Evolutionary conservation across 345 rosid genomes (phyloP).

Genomic region (Brassica nigra): DNA sequence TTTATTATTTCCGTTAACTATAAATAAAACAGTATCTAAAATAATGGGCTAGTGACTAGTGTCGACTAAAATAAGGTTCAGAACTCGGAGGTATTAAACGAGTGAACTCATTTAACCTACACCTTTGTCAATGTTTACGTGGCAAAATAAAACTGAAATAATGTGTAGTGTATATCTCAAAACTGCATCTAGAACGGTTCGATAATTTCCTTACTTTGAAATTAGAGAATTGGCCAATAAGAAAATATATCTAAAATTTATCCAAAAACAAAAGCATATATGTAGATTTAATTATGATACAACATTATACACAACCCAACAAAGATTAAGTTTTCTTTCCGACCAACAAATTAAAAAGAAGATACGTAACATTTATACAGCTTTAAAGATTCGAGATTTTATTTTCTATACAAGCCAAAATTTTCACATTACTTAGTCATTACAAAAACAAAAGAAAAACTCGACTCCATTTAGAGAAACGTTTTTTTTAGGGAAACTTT

Average conservation of each 20-base stretch:
- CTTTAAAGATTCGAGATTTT: slow-evolving; percentile 18
- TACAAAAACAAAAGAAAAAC: background rate
- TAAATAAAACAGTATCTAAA: background rate
- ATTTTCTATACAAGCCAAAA: slow-evolving; percentile 25
- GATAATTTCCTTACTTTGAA: slow-evolving; percentile 7
- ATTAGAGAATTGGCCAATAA: slow-evolving; percentile 6
- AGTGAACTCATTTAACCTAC: background rate
- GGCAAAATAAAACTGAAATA: slow-evolving; percentile 1
- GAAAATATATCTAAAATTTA: background rate
- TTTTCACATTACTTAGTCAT: slow-evolving; percentile 19
- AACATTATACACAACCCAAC: slow-evolving; percentile 31
- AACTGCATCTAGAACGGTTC: slow-evolving; percentile 17
- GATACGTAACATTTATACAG: slow-evolving; percentile 5
- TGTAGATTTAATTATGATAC: background rate
- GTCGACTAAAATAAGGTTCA: background rate
- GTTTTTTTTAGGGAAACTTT: slow-evolving; percentile 29
- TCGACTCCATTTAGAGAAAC: slow-evolving; percentile 21
- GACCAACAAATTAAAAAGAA: slow-evolving; percentile 1
- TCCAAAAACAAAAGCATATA: background rate
- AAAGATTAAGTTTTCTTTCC: slow-evolving; percentile 6
- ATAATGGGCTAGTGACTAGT: background rate
- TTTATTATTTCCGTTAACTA: background rate
- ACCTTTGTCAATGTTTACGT: slow-evolving; percentile 28
- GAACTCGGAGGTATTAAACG: background rate
- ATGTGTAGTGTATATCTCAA: slow-evolving; percentile 9